Conservation (phyloP, 345 rosid species). For the Iberis pinnata region DNA sequence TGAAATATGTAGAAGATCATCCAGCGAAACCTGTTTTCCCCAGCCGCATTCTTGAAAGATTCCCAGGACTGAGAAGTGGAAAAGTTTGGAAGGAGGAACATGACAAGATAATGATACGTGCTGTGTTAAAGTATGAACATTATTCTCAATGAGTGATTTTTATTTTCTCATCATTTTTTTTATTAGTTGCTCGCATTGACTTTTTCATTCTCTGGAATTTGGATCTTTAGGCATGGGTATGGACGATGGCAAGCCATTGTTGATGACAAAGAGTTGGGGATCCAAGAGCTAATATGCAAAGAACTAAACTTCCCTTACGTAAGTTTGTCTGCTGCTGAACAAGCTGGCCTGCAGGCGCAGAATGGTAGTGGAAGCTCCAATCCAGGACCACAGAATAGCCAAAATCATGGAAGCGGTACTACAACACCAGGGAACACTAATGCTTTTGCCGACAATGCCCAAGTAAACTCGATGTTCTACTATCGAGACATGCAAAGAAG, state of each 20-base stretch:
- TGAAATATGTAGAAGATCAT: conserved; percentile 45
- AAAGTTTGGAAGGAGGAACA: conserved; percentile 91
- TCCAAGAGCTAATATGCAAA: conserved; percentile 83
- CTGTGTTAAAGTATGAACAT: conserved; percentile 63
- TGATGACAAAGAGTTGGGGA: conserved; percentile 82
- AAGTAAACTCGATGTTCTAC: conserved; percentile 49
- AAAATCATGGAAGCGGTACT: conserved; percentile 40
- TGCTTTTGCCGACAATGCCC: conserved; percentile 38
- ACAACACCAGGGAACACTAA: conserved; percentile 43
- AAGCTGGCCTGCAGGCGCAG: conserved; percentile 54
- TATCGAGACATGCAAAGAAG: conserved; percentile 91
- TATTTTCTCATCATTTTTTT: neutral
- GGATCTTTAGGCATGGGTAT: conserved; percentile 75
- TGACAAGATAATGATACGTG: conserved; percentile 63
- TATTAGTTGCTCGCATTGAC: neutral
- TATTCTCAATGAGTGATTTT: conserved; percentile 9
- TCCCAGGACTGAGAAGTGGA: conserved; percentile 75
- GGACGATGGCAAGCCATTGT: conserved; percentile 99
- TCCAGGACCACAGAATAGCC: conserved; percentile 45
- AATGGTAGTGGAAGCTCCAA: conserved; percentile 46
- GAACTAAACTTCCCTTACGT: conserved; percentile 76
- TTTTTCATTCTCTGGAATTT: no score
- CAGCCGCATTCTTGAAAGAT: conserved; percentile 58
- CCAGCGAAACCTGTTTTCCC: conserved; percentile 50
- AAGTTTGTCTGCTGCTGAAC: conserved; percentile 64